Evolutionary conservation across 768 basidiomycete genomes (phyloP), one percentile per base, ranked within the genome.

Genomic region (Pleurotus tuber-regium): DNA sequence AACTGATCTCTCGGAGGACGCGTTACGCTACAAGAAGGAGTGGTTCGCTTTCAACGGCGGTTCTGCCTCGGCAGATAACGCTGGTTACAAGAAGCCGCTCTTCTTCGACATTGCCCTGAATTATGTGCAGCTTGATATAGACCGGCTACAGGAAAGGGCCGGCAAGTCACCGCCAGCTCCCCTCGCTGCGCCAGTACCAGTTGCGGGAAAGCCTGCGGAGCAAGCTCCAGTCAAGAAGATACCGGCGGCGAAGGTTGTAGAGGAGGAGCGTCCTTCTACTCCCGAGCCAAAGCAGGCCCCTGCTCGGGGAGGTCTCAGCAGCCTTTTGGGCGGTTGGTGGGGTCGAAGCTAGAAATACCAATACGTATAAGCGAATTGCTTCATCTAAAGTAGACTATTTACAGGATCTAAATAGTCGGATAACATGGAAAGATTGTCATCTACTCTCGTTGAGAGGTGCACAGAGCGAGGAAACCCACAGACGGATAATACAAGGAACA

Each of bases 101-200:
- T 97, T 98, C 74, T 97, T 95, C 69, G 91, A 97, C 64, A 88
- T 92, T 54, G 94, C 92, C 14, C 82, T 94, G 60, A 97, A 96
- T 68, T 97, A 96, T 62, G 85, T 92, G 50, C 83, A 89, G 56
- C 67, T 93, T 53, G 89, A 94, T 60, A 86, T 94, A 83, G 87
- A 90, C 39, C 71, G 80, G 44, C 67, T 97, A 52, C 70, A 83
- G 60, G 79, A 77, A 52, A 74, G 87, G 14, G 89, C 86, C 2
- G 92, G 92, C 1, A 85, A 83, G 69, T 64, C 73, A 39, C 47
- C 58, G 23, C 57, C 59, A 6, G 52, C 63, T 8, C 58, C 63
- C 30, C 39, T 60, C 1, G 58, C 61, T n/a, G 56, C 61, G 4
- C 59, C 67, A 11, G 57, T 61, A 2, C 51, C 57, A 35, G 52